Evolutionary conservation across 192 early-diverging fungal species (phyloP), one percentile per base, ranked within the genome.

Genomic region (Kickxella alabastrina): DNA sequence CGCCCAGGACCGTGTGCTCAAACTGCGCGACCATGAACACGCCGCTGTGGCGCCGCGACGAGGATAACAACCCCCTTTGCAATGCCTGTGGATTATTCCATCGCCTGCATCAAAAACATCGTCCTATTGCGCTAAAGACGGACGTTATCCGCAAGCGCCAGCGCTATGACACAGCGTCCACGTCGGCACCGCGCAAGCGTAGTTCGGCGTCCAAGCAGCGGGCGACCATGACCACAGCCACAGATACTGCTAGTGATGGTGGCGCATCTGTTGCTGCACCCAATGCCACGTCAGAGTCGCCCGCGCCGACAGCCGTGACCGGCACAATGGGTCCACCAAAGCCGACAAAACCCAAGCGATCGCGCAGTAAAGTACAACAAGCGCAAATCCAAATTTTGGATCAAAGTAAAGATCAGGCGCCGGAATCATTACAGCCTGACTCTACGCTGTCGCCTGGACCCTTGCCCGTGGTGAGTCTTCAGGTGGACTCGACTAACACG

Each of bases 1-100:
- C 26, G 4, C 67, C 66, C 29, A 76, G 70, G 43, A 62, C 67
- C 1, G 54, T 50, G 12, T 95, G 92, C 54, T 65, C 62, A 21
- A 93, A 97, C 78, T 97, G 95, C 71, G 40, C 59, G 5, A 94
- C 92, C 3, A 89, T 83, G 3, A 91, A 83, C 10, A 99, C 97
- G 0, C 87, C 93, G 1, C 82, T 99, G 10, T 99, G 97, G 97
- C 87, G 97, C 12, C 79, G 93, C 10, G 85, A 94, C 62, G 86
- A 86, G 21, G 77, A 83, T 35, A 94, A 93, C 12, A 85, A 87
- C n/a, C 83, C 92, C 4, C 80, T 99, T 26, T 99, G 97, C 66
- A 99, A 99, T 57, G 97, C 97, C 5, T 99, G 97, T 58, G 97
- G 97, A 0, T 60, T 99, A 36, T 99, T 92, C 59, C 86, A 85